Base-by-base conservation (phyloP, 805 yeast species). In the Candida maris region DNA sequence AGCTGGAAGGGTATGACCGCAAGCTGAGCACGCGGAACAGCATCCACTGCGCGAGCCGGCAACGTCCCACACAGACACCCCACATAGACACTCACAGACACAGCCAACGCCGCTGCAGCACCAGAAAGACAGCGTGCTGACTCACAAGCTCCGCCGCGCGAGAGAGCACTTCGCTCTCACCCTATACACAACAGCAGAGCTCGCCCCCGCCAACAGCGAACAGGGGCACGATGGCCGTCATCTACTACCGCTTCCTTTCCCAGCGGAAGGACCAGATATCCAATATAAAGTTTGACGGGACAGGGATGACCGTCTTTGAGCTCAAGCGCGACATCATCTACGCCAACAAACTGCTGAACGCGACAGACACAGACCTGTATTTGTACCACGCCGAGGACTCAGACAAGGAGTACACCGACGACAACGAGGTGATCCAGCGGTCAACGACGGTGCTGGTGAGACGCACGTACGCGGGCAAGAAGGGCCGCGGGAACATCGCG, bases 301-400 rank as follows among this genome's bases (percentile, higher is more conserved):
- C 98, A 0, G 97, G 97, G 19, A 78, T 93, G 27, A 86, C 95
- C 2, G 95, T 89, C 1, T 93, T 91, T 63, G 99, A 93, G 55
- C 66, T 93, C 42, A 93, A 93, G 62, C 79, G 91, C 43, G 97
- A 93, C 49, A 87, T 93, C 34, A 83, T 93, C 28, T 61, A 72
- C 14, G 85, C 79, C 26, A 91, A 89, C 60, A 84, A 79, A 49
- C 68, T 93, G 12, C 87, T 89, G 5, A 81, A 79, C 41, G 94
- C 96, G 1, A 75, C 81, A 3, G 96, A 86, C 54, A 88, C 89
- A 51, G 93, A 86, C 55, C 64, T 93, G 26, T 63, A 75, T 30
- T 53, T 93, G 13, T 84, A 75, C 55, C 74, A 68, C 30, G 40
- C 62, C n/a, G 88, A 83, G 48, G 77, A 83, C 3, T 49, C 46